Evolutionary conservation across 371 early-diverging fungal species (phyloP).

Genomic region (Mortierella sp.): DNA sequence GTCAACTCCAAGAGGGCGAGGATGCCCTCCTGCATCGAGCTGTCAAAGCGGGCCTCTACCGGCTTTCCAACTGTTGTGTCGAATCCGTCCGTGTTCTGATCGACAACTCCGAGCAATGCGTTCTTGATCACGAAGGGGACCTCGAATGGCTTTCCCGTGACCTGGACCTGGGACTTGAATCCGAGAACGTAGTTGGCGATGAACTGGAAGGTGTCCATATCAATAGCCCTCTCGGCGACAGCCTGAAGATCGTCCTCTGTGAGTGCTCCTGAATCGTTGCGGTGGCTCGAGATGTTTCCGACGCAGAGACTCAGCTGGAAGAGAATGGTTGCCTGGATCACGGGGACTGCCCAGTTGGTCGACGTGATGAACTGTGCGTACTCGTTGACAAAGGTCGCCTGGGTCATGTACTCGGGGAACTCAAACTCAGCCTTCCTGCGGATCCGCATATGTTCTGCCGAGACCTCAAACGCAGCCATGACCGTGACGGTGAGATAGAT

Average conservation of each 20-base stretch:
- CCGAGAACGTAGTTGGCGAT: conserved; percentile 76
- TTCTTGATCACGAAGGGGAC: conserved; percentile 59
- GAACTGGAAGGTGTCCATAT: conserved; percentile 74
- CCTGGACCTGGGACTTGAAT: conserved; percentile 60
- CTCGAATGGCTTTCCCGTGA: conserved; percentile 51
- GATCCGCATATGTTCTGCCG: conserved; percentile 40
- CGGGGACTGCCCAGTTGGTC: conserved; percentile 66
- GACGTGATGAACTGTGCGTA: conserved; percentile 40
- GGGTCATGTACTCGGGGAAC: conserved; percentile 41
- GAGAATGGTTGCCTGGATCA: conserved; percentile 71
- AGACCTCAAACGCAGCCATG: conserved; percentile 50
- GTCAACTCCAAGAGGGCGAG: conserved; percentile 65
- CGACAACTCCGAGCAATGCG: conserved; percentile 53
- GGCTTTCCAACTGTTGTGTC: conserved; percentile 54
- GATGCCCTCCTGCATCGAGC: conserved; percentile 62
- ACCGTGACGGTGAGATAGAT: conserved; percentile 53
- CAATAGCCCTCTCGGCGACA: conserved; percentile 70
- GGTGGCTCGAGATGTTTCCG: conserved; percentile 60
- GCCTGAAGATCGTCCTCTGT: conserved; percentile 71
- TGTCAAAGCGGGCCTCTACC: conserved; percentile 31
- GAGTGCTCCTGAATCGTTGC: conserved; percentile 58
- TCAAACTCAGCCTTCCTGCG: conserved; percentile 40
- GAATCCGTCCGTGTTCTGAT: conserved; percentile 54
- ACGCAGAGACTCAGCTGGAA: conserved; percentile 80
- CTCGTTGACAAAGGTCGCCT: conserved; percentile 41